Evolutionary conservation across 371 early-diverging fungal genomes (phyloP).

Genomic region (Globomyces sp.): DNA sequence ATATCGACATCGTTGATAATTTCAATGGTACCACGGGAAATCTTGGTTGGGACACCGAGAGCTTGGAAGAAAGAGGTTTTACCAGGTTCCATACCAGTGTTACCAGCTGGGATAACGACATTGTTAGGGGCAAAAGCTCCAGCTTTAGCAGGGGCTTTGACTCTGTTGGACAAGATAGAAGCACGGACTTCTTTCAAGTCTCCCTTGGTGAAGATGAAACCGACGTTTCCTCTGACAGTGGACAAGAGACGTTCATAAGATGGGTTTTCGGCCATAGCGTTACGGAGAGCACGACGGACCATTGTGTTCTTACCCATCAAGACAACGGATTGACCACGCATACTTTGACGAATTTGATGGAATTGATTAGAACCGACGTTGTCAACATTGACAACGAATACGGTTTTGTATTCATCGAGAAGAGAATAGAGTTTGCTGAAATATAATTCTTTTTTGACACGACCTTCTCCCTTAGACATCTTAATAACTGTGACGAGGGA

Average conservation of each 20-base stretch:
- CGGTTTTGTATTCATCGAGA: constrained; percentile 66
- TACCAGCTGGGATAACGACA: constrained; percentile 95
- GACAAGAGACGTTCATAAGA: constrained; percentile 84
- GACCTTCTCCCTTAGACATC: constrained; percentile 90
- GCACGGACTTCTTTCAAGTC: constrained; percentile 96
- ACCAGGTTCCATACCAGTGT: constrained; percentile 99
- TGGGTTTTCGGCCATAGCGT: constrained; percentile 76
- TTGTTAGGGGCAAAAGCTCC: constrained; percentile 97
- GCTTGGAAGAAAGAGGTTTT: constrained; percentile 99
- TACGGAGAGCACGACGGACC: constrained; percentile 95
- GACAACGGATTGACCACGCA: constrained; percentile 91
- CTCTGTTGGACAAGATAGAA: constrained; percentile 89
- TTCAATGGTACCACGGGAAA: constrained; percentile 99
- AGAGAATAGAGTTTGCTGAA: constrained; percentile 51
- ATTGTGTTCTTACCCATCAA: constrained; percentile 99
- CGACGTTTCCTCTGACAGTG: constrained; percentile 94
- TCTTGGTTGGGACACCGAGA: constrained; percentile 99
- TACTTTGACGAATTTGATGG: constrained; percentile 96
- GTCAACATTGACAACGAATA: constrained; percentile 99
- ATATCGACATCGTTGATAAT: constrained; percentile 96
- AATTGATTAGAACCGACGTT: constrained; percentile 99
- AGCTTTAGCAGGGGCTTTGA: constrained; percentile 98
- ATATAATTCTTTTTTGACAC: constrained; percentile 65
- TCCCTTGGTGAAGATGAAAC: constrained; percentile 99
- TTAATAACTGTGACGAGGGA: constrained; percentile 43